A percentile compares a stretch with the other conserved stretches of the same genome.
These are phyloP conservation scores for Calonectria honghensis DNA, from an alignment of 2,329 filamentous ascomycete species.

Conservation along the genomic window DNA sequence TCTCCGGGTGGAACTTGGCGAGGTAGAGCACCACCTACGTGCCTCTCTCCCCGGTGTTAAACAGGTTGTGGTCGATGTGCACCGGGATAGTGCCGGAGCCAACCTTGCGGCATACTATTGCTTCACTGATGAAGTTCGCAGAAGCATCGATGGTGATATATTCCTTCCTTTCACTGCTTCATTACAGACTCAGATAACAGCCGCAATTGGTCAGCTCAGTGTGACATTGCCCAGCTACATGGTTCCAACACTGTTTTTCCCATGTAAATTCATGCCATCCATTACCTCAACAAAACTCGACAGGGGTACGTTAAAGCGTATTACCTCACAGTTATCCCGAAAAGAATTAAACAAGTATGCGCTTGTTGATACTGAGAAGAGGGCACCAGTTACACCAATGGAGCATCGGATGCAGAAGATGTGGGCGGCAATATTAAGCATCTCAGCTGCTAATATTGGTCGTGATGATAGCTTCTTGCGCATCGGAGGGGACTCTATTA, in stretches of 20 bases:
- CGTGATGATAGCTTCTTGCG: slow-evolving; percentile 39
- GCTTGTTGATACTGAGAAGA: not conserved
- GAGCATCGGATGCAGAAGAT: slow-evolving; percentile 30
- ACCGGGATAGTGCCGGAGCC: not conserved
- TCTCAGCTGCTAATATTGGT: slow-evolving; percentile 53
- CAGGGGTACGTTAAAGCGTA: slow-evolving; percentile 11
- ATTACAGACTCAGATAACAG: not conserved
- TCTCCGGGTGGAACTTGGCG: slow-evolving; percentile 7
- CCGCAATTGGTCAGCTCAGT: slow-evolving; percentile 3
- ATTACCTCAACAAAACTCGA: slow-evolving; percentile 45
- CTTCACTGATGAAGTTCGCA: not conserved
- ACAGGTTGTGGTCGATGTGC: slow-evolving; percentile 28
- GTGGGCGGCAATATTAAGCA: slow-evolving; percentile 55
- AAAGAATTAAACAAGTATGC: slow-evolving; percentile 13
- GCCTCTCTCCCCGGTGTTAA: not conserved
- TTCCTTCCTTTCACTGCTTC: not conserved
- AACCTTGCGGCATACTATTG: slow-evolving; percentile 31
- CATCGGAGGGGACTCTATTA: slow-evolving; percentile 41
- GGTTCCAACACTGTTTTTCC: slow-evolving; percentile 46
- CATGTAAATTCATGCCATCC: slow-evolving; percentile 39
- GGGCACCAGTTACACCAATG: not conserved
- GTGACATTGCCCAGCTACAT: slow-evolving; percentile 44
- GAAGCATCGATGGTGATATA: not conserved
- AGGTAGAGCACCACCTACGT: slow-evolving; percentile 2
- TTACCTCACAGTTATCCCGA: slow-evolving; percentile 29